Base-by-base conservation (phyloP, 75 land plant species). In the Sequoia sempervirens region DNA sequence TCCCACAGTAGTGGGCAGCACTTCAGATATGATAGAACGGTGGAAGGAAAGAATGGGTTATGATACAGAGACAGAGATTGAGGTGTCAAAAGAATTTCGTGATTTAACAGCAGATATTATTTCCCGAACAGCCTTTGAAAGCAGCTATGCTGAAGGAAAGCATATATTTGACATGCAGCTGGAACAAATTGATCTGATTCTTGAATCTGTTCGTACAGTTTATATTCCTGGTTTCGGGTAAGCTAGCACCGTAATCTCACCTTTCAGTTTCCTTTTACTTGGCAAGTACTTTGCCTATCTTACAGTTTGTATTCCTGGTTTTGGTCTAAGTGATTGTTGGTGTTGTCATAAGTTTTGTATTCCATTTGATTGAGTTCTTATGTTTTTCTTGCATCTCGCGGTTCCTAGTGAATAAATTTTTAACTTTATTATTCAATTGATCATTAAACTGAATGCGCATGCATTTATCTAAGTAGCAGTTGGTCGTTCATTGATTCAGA, bases 401-500 rank as follows among this genome's bases (percentile, higher is more conserved):
- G n/a, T n/a, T n/a, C n/a, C n/a, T n/a, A n/a, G n/a, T n/a, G n/a
- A n/a, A n/a, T n/a, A n/a, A n/a, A n/a, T n/a, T n/a, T n/a, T n/a
- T n/a, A n/a, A n/a, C n/a, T n/a, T n/a, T n/a, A n/a, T n/a, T n/a
- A n/a, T n/a, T n/a, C n/a, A n/a, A n/a, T n/a, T n/a, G n/a, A n/a
- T n/a, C n/a, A n/a, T n/a, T n/a, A n/a, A n/a, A n/a, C n/a, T n/a
- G n/a, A n/a, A n/a, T n/a, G n/a, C n/a, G n/a, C n/a, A n/a, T n/a
- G n/a, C n/a, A n/a, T n/a, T n/a, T n/a, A n/a, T n/a, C 30, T 66
- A 66, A 26, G 30, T 66, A 28, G 70, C n/a, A n/a, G 4, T 26
- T 66, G n/a, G 10, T 66, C 10, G 6, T 66, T 7, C 26, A 66
- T 66, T 66, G 70, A 26, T 66, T 66, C 40, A 87, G 89, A 85